Evolutionary conservation across 1,284 basidiomycete species (phyloP).

Genomic region (Coriolopsis trogii): DNA sequence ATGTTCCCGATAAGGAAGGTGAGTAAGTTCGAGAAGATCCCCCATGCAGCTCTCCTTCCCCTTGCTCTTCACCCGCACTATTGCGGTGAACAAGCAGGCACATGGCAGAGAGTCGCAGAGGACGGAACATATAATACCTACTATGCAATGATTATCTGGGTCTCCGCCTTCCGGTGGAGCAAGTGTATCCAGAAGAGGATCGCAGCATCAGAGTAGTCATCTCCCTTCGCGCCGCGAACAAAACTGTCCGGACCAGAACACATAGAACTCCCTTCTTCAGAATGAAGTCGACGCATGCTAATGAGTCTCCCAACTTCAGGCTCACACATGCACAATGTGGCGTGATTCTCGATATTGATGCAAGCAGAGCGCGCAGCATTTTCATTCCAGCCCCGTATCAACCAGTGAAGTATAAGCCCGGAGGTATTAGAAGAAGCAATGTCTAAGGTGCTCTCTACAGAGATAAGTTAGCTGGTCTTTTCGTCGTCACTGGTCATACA

Average conservation of each 20-base stretch:
- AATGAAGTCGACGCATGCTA: no score
- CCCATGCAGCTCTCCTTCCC: constrained; percentile 1
- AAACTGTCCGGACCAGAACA: no score
- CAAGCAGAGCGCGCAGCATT: constrained; percentile 8
- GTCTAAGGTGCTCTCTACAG: constrained; percentile 20
- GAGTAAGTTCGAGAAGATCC: constrained; percentile 15
- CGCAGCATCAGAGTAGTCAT: no score
- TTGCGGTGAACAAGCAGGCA: no score
- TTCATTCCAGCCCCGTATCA: constrained; percentile 9
- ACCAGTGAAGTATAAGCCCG: constrained; percentile 5
- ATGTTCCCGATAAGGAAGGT: constrained; percentile 37
- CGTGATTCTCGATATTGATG: not conserved
- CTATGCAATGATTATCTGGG: no score
- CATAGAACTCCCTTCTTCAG: no score
- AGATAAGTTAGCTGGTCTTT: constrained; percentile 27
- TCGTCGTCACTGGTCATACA: constrained; percentile 11
- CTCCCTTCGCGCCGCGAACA: no score
- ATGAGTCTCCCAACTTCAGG: no score
- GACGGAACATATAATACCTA: no score
- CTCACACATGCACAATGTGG: not conserved
- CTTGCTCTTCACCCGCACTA: not conserved
- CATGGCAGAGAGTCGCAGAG: no score
- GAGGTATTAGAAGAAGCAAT: constrained; percentile 20
- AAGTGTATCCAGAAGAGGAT: no score
- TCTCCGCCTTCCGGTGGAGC: no score